These are phyloP conservation scores for Calamus simplicifolius DNA, from an alignment of 176 grass and related monocot species.

Conservation along the genomic window DNA sequence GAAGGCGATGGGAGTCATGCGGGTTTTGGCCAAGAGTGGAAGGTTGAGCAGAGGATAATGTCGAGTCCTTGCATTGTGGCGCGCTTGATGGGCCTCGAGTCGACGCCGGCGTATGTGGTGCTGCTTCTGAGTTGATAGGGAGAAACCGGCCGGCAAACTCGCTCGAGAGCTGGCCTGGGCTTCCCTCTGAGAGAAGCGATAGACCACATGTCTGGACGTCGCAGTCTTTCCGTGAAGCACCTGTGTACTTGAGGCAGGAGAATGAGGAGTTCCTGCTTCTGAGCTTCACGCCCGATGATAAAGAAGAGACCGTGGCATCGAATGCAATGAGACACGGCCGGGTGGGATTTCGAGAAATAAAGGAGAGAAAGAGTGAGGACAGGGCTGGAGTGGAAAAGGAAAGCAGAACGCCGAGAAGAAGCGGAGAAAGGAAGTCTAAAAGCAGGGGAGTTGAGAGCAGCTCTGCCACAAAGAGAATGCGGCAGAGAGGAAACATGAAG, in stretches of 20 bases:
- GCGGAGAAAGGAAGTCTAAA: not conserved
- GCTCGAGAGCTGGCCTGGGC: slow-evolving; percentile 29
- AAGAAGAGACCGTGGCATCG: not conserved
- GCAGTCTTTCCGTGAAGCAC: slow-evolving; percentile 33
- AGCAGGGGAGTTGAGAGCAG: not conserved
- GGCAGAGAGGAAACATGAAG: too few relatives aligned
- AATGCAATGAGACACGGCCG: not conserved
- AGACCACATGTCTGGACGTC: not conserved
- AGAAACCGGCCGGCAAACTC: slow-evolving; percentile 43
- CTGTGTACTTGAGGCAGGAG: slow-evolving; percentile 52
- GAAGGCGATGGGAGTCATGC: too few relatives aligned
- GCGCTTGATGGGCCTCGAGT: slow-evolving; percentile 79
- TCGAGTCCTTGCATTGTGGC: slow-evolving; percentile 69
- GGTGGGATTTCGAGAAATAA: too few relatives aligned
- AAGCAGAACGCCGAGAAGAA: not conserved
- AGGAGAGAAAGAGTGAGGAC: too few relatives aligned
- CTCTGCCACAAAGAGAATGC: slow-evolving; percentile 5
- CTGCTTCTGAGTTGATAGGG: slow-evolving; percentile 4
- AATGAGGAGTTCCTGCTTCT: slow-evolving; percentile 79
- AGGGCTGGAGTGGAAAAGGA: too few relatives aligned
- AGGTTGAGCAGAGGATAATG: not conserved
- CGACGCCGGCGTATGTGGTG: slow-evolving; percentile 32
- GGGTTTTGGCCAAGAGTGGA: not conserved
- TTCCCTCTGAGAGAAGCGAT: slow-evolving; percentile 12
- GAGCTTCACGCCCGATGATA: slow-evolving; percentile 61